These are phyloP conservation scores for Pecoramyces ruminantium DNA, from an alignment of 192 early-diverging fungal species.

Conservation along the genomic window DNA sequence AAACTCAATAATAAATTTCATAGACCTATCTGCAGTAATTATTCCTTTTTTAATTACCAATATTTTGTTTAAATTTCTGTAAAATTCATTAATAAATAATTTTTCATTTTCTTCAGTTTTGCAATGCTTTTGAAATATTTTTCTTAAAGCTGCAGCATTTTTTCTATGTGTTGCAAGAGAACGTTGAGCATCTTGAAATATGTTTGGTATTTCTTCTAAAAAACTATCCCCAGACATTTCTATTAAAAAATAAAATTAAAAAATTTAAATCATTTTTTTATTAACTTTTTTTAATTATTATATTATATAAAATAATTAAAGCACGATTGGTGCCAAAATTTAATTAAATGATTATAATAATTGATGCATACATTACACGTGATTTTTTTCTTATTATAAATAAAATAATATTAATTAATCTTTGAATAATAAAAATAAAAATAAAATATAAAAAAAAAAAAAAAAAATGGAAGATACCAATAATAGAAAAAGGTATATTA, in stretches of 20 bases:
- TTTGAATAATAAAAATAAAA: too few species aligned
- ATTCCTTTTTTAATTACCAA: conserved; percentile 58
- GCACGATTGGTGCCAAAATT: not conserved
- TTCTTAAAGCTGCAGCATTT: conserved; percentile 53
- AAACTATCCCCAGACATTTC: not conserved
- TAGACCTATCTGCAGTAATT: conserved; percentile 45
- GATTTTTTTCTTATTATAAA: too few species aligned
- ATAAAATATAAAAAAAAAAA: too few species aligned
- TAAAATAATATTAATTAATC: too few species aligned
- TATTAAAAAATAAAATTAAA: not conserved
- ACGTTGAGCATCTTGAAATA: conserved; percentile 63
- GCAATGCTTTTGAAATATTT: conserved; percentile 21
- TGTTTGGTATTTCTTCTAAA: conserved; percentile 22
- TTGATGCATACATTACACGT: too few species aligned
- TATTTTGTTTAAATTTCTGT: conserved; percentile 63
- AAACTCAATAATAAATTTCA: conserved; percentile 59
- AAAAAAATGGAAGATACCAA: too few species aligned
- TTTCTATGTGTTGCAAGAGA: conserved; percentile 47
- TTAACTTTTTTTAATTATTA: too few species aligned
- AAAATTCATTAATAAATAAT: conserved; percentile 56
- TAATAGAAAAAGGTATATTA: too few species aligned
- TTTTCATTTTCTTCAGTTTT: conserved; percentile 25
- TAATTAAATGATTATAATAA: too few species aligned
- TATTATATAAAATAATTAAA: not conserved
- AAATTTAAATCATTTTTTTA: too few species aligned